A percentile compares a stretch with the other conserved stretches of the same genome.
Evolutionary conservation across 805 yeast genomes (phyloP).

Genomic region (Starmerella ratchasimensis): DNA sequence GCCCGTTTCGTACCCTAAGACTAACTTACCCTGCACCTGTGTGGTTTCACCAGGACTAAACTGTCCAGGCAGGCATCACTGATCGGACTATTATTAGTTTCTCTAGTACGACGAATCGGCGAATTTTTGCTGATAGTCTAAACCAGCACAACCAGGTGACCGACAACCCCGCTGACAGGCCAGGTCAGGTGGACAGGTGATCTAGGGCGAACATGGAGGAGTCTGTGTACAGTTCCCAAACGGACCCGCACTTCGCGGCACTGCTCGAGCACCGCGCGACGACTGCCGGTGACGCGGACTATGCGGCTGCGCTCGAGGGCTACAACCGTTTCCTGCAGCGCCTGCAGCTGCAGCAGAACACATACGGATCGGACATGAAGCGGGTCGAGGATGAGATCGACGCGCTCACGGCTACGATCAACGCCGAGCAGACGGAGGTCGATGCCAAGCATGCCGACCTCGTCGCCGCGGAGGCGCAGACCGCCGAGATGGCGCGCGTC

Average conservation of each 20-base stretch:
- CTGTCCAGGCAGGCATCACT: no score
- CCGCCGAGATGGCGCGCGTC: no score
- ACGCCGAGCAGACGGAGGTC: slow-evolving; percentile 2
- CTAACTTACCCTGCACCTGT: no score
- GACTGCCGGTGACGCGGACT: neutral
- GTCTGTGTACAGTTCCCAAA: slow-evolving; percentile 3
- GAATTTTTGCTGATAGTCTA: no score
- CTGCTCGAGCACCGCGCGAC: neutral
- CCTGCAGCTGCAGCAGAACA: slow-evolving; percentile 6
- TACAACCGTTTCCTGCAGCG: slow-evolving; percentile 1
- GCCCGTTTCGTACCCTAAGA: no score
- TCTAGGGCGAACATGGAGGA: slow-evolving; percentile 1
- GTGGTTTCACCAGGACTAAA: no score
- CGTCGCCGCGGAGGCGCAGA: neutral
- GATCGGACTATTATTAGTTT: no score
- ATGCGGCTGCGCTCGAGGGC: neutral
- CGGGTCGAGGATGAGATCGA: neutral
- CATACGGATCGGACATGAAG: slow-evolving; percentile 3
- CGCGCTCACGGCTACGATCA: neutral
- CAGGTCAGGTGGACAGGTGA: no score
- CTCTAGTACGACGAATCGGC: no score
- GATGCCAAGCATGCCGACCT: slow-evolving; percentile 2
- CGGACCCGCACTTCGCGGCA: slow-evolving; percentile 4
- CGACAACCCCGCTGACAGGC: no score
- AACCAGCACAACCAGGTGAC: no score